Percentiles rank a stretch among this genome's conserved stretches.
Conservation (phyloP, 139 green algal genomes). For the Ettlia oleoabundans region DNA sequence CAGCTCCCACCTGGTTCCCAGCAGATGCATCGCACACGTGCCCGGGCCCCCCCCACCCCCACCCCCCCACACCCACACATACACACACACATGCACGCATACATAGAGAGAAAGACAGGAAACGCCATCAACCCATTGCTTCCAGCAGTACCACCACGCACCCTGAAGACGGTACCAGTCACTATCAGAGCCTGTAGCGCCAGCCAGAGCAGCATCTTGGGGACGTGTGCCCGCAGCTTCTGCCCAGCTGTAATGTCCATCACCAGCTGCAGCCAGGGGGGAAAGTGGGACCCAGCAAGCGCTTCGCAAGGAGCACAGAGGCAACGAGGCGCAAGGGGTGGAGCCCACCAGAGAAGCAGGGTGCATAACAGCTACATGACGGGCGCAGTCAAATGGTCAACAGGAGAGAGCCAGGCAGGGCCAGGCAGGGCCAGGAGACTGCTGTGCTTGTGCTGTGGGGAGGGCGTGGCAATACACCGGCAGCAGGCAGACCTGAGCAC, state of each 20-base stretch:
- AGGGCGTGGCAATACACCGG: no score
- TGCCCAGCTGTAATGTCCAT: not conserved
- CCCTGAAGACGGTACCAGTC: not conserved
- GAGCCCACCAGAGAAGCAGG: no score
- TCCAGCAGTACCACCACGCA: not conserved
- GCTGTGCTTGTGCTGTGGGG: no score
- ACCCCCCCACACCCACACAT: no score
- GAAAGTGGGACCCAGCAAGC: not conserved
- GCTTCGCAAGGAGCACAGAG: not conserved
- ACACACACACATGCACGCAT: not conserved
- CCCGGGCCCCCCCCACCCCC: no score
- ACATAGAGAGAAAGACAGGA: not conserved
- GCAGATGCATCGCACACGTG: no score
- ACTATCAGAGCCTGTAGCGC: not conserved
- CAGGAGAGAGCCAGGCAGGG: not conserved
- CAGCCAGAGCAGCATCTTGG: slow-evolving; percentile 8
- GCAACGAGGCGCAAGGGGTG: not conserved
- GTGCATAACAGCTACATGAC: no score
- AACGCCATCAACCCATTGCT: no score
- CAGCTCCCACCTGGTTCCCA: no score
- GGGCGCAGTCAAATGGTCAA: not conserved
- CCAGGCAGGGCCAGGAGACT: no score
- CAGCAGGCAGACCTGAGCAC: no score
- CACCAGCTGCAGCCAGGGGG: slow-evolving; percentile 10
- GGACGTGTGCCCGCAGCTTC: slow-evolving; percentile 21